phyloP scores from a whole-genome alignment of 1,139 yeast genomes.

The Candida gigantensis region DNA sequence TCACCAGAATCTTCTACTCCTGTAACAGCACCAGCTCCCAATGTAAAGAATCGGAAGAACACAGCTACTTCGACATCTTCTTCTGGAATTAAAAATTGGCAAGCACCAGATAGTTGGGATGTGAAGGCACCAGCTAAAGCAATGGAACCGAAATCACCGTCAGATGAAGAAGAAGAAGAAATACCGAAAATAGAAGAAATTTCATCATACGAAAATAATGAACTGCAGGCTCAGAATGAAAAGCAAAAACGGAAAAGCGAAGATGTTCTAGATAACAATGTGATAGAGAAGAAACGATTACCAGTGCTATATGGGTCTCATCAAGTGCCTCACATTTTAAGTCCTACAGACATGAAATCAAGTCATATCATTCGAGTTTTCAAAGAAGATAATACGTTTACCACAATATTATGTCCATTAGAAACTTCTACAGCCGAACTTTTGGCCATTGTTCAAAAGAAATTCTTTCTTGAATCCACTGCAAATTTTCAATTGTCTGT shows the following conservation, averaged over 20 bases:
- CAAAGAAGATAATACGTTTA: constrained; percentile 78
- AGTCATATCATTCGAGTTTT: constrained; percentile 67
- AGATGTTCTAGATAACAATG: too few relatives aligned
- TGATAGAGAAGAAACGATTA: constrained; percentile 4
- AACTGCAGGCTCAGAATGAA: too few relatives aligned
- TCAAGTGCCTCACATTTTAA: constrained; percentile 27
- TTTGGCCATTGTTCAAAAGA: constrained; percentile 64
- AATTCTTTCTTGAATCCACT: constrained; percentile 71
- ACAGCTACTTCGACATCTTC: constrained; percentile 1
- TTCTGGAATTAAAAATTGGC: constrained; percentile 48
- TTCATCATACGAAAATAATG: constrained; percentile 5
- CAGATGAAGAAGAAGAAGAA: constrained; percentile 3
- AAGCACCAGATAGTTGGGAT: constrained; percentile 82
- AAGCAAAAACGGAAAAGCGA: too few relatives aligned
- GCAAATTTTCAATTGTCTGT: constrained; percentile 79
- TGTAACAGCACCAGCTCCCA: constrained; percentile 13
- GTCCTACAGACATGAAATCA: constrained; percentile 23
- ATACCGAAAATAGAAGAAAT: constrained; percentile 1
- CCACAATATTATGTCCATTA: constrained; percentile 73
- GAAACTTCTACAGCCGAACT: constrained; percentile 80
- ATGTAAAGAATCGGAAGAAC: neutral
- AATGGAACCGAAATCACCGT: too few relatives aligned
- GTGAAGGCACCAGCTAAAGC: constrained; percentile 39
- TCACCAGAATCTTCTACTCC: constrained; percentile 16
- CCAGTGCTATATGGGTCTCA: constrained; percentile 43